phyloP scores from a whole-genome alignment of 1,139 yeast species.

The Yamadazyma triangularis region DNA sequence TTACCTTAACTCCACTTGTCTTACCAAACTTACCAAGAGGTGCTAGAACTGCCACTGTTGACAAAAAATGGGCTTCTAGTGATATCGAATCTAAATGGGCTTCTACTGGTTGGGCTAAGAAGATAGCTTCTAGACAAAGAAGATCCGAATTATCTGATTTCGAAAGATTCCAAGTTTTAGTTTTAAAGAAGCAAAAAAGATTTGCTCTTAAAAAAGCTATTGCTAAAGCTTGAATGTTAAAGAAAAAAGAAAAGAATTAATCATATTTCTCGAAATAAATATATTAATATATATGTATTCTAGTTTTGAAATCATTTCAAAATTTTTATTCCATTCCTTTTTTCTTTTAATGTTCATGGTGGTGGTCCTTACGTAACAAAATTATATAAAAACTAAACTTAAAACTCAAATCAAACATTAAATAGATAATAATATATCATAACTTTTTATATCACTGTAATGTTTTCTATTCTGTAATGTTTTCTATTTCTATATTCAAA shows the following conservation, averaged over 20 bases:
- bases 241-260: conserved; percentile 10
- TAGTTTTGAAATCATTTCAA: conserved; percentile 15
- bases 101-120: conserved; percentile 94
- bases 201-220: conserved; percentile 80
- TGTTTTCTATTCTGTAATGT: neutral
- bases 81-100: conserved; percentile 90
- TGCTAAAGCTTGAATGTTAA: conserved; percentile 70
- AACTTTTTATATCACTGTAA: no score
- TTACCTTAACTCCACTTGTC: conserved; percentile 89
- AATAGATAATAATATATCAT: neutral
- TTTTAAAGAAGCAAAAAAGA: conserved; percentile 96
- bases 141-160: conserved; percentile 93
- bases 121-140: conserved; percentile 90
- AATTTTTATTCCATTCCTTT: neutral
- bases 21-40: conserved; percentile 89
- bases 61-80: conserved; percentile 93
- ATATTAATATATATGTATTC: conserved; percentile 28
- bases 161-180: conserved; percentile 99
- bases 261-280: conserved; percentile 15
- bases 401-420: neutral
- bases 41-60: conserved; percentile 78
- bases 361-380: conserved; percentile 9
- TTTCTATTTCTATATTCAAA: conserved; percentile 2
- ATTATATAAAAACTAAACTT: no score
- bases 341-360: conserved; percentile 31